phyloP scores from a whole-genome alignment of 495 filamentous ascomycete species.

The Neurospora intermedia region DNA sequence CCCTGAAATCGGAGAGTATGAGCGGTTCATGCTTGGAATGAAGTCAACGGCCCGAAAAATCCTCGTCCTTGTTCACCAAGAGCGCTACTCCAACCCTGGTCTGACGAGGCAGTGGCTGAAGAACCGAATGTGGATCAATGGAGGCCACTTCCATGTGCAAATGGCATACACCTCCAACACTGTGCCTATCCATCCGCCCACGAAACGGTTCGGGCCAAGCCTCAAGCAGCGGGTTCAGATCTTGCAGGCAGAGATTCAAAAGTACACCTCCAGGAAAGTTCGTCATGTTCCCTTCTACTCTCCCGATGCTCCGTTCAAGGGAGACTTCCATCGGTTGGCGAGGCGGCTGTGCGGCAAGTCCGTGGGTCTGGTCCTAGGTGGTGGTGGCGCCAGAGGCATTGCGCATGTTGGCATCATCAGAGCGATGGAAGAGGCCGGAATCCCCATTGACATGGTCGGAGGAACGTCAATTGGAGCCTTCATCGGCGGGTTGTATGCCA shows the following conservation, averaged over 20 bases:
- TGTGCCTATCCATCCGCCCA: conserved; percentile 65
- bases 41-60: conserved; percentile 95
- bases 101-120: conserved; percentile 81
- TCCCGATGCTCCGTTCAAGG: conserved; percentile 84
- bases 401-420: conserved; percentile 88
- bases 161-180: conserved; percentile 79
- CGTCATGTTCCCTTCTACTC: conserved; percentile 83
- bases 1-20: conserved; percentile 86
- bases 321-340: conserved; percentile 90
- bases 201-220: conserved; percentile 69
- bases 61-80: conserved; percentile 83
- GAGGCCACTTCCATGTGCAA: conserved; percentile 96
- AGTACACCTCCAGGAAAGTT: conserved; percentile 82
- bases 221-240: conserved; percentile 91
- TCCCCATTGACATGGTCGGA: conserved; percentile 91
- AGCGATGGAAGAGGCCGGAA: conserved; percentile 90
- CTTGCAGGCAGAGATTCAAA: conserved; percentile 92
- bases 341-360: conserved; percentile 87
- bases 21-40: conserved; percentile 88
- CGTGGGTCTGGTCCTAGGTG: conserved; percentile 86
- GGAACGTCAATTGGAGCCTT: conserved; percentile 98
- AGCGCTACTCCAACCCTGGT: conserved; percentile 77
- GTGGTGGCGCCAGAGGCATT: conserved; percentile 85
- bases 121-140: conserved; percentile 95
- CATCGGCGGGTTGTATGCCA: conserved; percentile 88